These are phyloP conservation scores for Russula olivacea DNA, from an alignment of 768 basidiomycete genomes.

Conservation along the genomic window DNA sequence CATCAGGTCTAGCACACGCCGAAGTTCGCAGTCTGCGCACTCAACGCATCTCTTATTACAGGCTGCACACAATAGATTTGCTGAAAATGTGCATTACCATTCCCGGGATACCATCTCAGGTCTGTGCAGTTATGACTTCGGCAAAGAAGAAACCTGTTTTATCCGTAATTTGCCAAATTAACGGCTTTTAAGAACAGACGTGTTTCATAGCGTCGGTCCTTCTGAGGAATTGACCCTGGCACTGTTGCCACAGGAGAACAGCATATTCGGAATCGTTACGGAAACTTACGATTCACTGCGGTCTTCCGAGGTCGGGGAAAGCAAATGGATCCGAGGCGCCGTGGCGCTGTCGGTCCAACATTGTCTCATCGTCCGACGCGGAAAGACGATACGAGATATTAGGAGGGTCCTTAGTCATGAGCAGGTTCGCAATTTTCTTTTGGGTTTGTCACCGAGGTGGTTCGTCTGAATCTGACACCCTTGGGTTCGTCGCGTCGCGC, in stretches of 20 bases:
- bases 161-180: not conserved
- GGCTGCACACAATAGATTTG: conserved; percentile 46
- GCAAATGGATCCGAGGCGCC: conserved; percentile 54
- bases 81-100: conserved; percentile 39
- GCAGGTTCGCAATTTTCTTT: conserved; percentile 44
- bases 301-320: conserved; percentile 32
- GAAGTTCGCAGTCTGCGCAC: conserved; percentile 27
- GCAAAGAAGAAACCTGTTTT: not conserved
- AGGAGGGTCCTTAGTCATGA: conserved; percentile 68
- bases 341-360: conserved; percentile 58
- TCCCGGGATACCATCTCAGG: conserved; percentile 22
- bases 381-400: conserved; percentile 51
- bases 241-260: conserved; percentile 79
- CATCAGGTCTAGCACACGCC: conserved; percentile 43
- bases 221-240: conserved; percentile 39
- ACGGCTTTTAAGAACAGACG: conserved; percentile 40
- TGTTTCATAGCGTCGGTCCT: conserved; percentile 47
- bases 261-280: conserved; percentile 62
- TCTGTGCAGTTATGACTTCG: conserved; percentile 17
- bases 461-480: too few relatives aligned
- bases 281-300: conserved; percentile 71
- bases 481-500: not conserved
- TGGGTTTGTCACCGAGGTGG: not conserved
- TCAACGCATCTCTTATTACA: conserved; percentile 25
- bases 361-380: conserved; percentile 58